phyloP scores from a whole-genome alignment of 1,284 basidiomycete genomes.

The Irpex lacteus region DNA sequence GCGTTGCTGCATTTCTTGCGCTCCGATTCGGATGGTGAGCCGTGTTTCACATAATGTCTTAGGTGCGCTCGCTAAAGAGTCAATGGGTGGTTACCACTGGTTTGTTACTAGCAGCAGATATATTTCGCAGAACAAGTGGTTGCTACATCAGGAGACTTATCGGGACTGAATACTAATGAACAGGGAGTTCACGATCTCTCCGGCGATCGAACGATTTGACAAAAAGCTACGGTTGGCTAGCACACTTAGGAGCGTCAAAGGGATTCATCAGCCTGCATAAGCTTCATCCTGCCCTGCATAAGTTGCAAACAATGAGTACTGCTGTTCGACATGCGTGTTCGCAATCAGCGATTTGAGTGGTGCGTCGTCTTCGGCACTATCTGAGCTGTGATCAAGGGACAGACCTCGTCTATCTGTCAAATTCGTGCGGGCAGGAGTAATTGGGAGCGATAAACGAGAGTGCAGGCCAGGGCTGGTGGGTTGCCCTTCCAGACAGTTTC shows the following conservation, averaged over 20 bases:
- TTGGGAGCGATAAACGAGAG: background rate
- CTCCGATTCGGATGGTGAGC: background rate
- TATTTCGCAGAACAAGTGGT: background rate
- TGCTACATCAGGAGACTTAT: too few species aligned
- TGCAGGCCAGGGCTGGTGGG: background rate
- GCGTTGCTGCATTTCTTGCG: background rate
- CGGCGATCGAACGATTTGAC: background rate
- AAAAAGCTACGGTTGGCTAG: background rate
- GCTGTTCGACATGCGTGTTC: background rate
- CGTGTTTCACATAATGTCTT: too few species aligned
- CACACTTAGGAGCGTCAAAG: background rate
- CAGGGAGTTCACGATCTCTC: background rate
- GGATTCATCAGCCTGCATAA: background rate
- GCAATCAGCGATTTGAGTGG: background rate
- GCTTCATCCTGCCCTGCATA: background rate
- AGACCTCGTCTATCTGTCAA: background rate
- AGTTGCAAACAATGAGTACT: background rate
- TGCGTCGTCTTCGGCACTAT: background rate
- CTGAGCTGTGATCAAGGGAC: background rate
- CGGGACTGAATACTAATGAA: too few species aligned
- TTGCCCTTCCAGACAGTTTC: background rate
- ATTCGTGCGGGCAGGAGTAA: background rate
- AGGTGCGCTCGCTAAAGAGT: background rate
- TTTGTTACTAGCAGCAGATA: background rate
- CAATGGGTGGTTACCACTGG: background rate